Percentiles rank a stretch among this genome's conserved stretches.
These are phyloP conservation scores for Lachnellula subtilissima DNA, from an alignment of 2,329 filamentous ascomycete genomes.

Conservation along the genomic window DNA sequence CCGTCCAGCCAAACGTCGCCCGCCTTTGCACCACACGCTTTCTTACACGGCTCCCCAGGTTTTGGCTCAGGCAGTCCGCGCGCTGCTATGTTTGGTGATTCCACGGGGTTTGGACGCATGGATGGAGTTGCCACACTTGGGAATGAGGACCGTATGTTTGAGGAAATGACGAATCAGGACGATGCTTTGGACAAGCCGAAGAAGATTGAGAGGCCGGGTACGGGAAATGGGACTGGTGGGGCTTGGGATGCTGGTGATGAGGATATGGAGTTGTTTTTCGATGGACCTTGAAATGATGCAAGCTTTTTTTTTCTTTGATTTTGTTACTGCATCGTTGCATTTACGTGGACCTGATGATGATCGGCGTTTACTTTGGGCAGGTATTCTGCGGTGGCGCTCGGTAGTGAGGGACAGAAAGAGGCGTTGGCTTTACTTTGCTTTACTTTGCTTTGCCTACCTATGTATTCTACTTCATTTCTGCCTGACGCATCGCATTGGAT, in stretches of 20 bases:
- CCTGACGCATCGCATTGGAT: too few relatives aligned
- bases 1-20: constrained; percentile 21
- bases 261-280: constrained; percentile 25
- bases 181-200: constrained; percentile 23
- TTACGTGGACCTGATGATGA: not conserved
- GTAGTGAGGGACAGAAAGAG: too few relatives aligned
- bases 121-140: constrained; percentile 21
- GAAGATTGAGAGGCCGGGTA: constrained; percentile 10
- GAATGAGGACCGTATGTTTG: constrained; percentile 28
- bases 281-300: constrained; percentile 18
- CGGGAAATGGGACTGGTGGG: constrained; percentile 12
- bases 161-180: constrained; percentile 29
- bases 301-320: not conserved
- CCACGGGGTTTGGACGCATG: constrained; percentile 25
- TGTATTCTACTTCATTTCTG: too few relatives aligned
- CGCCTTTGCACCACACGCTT: constrained; percentile 30
- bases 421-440: not conserved
- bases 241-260: constrained; percentile 21
- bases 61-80: constrained; percentile 14
- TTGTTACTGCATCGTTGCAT: not conserved
- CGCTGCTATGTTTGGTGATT: constrained; percentile 24
- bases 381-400: too few relatives aligned
- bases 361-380: not conserved
- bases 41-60: constrained; percentile 24
- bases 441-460: not conserved